Evolutionary conservation across 768 basidiomycete species (phyloP), one percentile per base, ranked within the genome.

Genomic region (Kwoniella bestiolae): DNA sequence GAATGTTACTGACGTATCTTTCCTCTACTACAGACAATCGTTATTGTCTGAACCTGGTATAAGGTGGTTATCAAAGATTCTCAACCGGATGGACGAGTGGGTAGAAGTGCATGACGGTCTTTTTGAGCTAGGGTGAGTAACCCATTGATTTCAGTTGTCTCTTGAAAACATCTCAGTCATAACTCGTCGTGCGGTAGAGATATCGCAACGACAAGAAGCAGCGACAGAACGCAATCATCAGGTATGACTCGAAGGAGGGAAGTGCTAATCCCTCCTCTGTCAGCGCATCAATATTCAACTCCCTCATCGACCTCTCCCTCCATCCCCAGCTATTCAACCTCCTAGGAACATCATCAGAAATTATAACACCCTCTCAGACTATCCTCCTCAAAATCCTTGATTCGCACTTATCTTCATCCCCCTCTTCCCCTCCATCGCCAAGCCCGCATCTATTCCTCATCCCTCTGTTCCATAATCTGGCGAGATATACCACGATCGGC

Each of bases 351-450:
- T 66, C 82, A 25, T 87, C 85, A 50, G 92, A 93, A 81, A 84
- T 88, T 12, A 86, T 94, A 44, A 87, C 91, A 5, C 91, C 92
- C 0, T 88, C 90, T 70, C 94, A 95, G 79, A 91, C 88, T 3
- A 90, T 87, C n/a, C 82, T 95, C 11, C 86, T 96, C 63, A 94
- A 94, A 80, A 83, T 95, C 16, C 83, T 94, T 12, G 94, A 95
- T 77, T 90, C 91, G 1, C 89, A 91, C 75, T 83, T 93, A 59
- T 89, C 65, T 32, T 60, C 63, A 3, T 21, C 38, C 16, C 21
- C 47, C 1, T 29, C 35, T 3, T 25, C 57, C 5, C 2, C 31
- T 18, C 56, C 63, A 6, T 58, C 56, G 0, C 44, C 69, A 25
- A 46, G 49, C 14, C 49, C 69, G 12, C 56, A 72, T 62, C 29